phyloP scores from a whole-genome alignment of 306 rosid species.

The Cucumis cinereus region DNA sequence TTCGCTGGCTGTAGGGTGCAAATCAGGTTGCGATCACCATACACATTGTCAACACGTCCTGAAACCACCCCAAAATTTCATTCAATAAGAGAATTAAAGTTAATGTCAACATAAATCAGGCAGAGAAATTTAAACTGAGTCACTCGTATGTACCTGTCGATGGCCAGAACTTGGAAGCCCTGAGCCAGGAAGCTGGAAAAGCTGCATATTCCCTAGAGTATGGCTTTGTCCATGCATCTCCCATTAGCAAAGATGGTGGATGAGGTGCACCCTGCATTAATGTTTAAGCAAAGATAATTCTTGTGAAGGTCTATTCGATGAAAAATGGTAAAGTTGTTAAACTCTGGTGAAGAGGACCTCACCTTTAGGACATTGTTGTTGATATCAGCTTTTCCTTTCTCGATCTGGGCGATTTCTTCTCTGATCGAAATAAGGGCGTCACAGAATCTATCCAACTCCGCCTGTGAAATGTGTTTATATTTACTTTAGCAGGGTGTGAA shows the following conservation, averaged over 20 bases:
- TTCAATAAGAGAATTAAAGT: background rate
- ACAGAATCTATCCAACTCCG: slow-evolving; percentile 89
- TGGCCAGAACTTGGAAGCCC: slow-evolving; percentile 88
- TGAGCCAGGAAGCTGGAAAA: slow-evolving; percentile 93
- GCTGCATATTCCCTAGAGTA: slow-evolving; percentile 92
- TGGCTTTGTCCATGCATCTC: slow-evolving; percentile 92
- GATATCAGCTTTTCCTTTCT: slow-evolving; percentile 80
- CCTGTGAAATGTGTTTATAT: slow-evolving; percentile 38
- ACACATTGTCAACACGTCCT: slow-evolving; percentile 81
- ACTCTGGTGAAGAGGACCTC: slow-evolving; percentile 5
- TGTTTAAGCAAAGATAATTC: background rate
- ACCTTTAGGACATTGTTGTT: slow-evolving; percentile 93
- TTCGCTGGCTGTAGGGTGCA: slow-evolving; percentile 85
- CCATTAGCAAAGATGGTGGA: slow-evolving; percentile 97
- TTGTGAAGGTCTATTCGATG: background rate
- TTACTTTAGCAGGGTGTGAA: slow-evolving; percentile 1
- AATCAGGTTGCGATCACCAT: slow-evolving; percentile 96
- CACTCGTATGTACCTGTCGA: slow-evolving; percentile 45
- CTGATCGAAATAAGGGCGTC: slow-evolving; percentile 87
- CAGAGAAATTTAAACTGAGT: background rate
- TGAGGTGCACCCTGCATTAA: slow-evolving; percentile 82
- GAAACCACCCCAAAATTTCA: background rate
- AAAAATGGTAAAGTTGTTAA: background rate
- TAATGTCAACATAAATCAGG: background rate
- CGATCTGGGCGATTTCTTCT: slow-evolving; percentile 72